These are phyloP conservation scores for Phialocephala sp. DNA, from an alignment of 2,329 filamentous ascomycete genomes.

Conservation along the genomic window DNA sequence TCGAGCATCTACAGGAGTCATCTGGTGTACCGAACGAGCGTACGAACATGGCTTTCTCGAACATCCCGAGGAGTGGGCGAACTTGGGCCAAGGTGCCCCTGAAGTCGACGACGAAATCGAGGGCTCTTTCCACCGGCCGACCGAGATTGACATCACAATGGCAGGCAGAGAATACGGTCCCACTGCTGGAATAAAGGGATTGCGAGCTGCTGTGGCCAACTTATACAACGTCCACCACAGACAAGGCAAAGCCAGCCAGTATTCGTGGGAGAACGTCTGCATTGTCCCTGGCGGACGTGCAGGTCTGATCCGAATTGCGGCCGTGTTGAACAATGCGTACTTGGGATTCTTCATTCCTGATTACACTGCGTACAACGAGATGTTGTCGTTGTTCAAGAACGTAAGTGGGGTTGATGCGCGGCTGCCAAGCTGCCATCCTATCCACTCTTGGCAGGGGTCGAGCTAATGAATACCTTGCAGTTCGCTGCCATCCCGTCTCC, in stretches of 20 bases:
- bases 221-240: slow-evolving; percentile 95
- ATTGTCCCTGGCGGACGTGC: slow-evolving; percentile 94
- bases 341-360: slow-evolving; percentile 93
- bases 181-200: slow-evolving; percentile 89
- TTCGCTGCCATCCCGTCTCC: slow-evolving; percentile 89
- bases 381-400: slow-evolving; percentile 94
- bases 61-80: slow-evolving; percentile 84
- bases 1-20: slow-evolving; percentile 88
- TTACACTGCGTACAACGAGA: slow-evolving; percentile 97
- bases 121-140: slow-evolving; percentile 85
- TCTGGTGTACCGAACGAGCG: slow-evolving; percentile 90
- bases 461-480: slow-evolving; percentile 46
- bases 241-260: slow-evolving; percentile 84
- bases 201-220: slow-evolving; percentile 86
- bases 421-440: slow-evolving; percentile 8
- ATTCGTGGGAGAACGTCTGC: slow-evolving; percentile 97
- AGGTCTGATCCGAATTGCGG: slow-evolving; percentile 91
- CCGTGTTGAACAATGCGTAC: slow-evolving; percentile 90
- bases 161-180: slow-evolving; percentile 89
- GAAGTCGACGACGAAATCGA: slow-evolving; percentile 93
- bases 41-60: slow-evolving; percentile 88
- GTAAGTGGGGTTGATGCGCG: slow-evolving; percentile 49
- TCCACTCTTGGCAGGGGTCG: slow-evolving; percentile 23
- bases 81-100: slow-evolving; percentile 90
- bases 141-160: slow-evolving; percentile 77